Base-by-base conservation (phyloP, 2,329 filamentous ascomycete genomes). In the Gyromitra esculenta region DNA sequence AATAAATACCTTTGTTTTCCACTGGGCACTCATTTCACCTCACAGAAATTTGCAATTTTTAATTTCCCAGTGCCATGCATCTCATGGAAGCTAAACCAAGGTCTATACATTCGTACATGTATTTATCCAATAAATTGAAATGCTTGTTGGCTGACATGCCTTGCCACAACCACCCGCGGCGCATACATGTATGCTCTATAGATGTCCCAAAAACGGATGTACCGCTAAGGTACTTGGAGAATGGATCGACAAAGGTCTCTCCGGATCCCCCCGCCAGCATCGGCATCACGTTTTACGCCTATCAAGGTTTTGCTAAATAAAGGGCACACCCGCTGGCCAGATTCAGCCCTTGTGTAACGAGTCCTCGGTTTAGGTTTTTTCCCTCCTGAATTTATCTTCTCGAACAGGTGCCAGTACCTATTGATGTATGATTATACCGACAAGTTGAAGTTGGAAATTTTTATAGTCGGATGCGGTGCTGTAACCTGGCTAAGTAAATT, bases 121-220 rank as follows among this genome's bases (percentile, higher is more conserved):
- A 21, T 71, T 71, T 71, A 64, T 39, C 43, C 43, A 70, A 52
- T 63, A 11, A 56, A 52, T 35, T 9, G n/a, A 31, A 21, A 50
- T 50, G n/a, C n/a, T 13, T 65, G 41, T 60, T 56, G 50, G 72
- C 72, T 64, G 57, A 74, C 64, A 48, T 65, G 18, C 62, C 50
- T 65, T 54, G 43, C 69, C 39, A 50, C 54, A 73, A n/a, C 48
- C 56, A 31, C 31, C 48, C 37, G 35, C 9, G 43, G 6, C 35
- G 37, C 41, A 31, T 39, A 21, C 18, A 21, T 60, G 48, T 39
- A 43, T 1, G 13, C 21, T 15, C 25, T 3, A 31, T 3, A 31
- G 25, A 25, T 21, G 50, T 21, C 5, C 64, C 43, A 63, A 56
- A 74, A 69, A 13, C 39, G 39, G 71, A 45, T 31, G 25, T 31